Evolutionary conservation across 768 basidiomycete genomes (phyloP), one percentile per base, ranked within the genome.

Genomic region (Symmetrospora coprosmae): DNA sequence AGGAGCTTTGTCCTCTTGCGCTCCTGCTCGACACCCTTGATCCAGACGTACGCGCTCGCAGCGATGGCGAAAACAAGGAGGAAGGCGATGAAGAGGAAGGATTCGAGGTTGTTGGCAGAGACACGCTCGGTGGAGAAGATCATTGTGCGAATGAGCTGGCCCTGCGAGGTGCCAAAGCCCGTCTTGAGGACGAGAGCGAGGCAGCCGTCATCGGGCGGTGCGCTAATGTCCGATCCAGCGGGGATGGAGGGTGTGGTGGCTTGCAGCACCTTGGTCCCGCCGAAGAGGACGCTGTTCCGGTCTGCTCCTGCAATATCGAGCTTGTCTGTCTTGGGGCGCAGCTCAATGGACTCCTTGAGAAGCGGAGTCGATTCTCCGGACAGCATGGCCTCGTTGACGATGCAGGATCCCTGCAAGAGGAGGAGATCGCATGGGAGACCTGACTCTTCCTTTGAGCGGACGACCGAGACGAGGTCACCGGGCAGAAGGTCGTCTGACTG

Each of bases 341-440:
- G 77, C 65, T 88, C 85, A 59, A 96, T 84, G 14, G 87, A 89
- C 69, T 99, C 94, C 70, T 99, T 99, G 46, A 99, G 77, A 8
- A 99, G 77, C 0, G 94, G 94, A 0, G 94, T 99, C 0, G 90
- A 94, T 75, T 99, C 94, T 50, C 94, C 94, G 1, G 90, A 94
- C 2, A 99, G 76, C 94, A 99, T 97, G 27, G 94, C 94, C 72
- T 99, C 94, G 72, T 99, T 99, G 65, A 97, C 91, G 67, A 99
- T 97, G 64, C 84, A 85, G 0, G 88, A 86, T 9, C 94, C 94
- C 59, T 83, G 81, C 13, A 96, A 73, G n/a, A 99, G 79, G 17
- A 99, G 80, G 35, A 99, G 80, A 69, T 99, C 92, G 9, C 89
- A 91, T 1, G 92, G 90, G 16, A 94, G 82, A 37, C 82, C 82